Evolutionary conservation across 2,329 filamentous ascomycete genomes (phyloP), one percentile per base, ranked within the genome.

Genomic region (Paraphaeosphaeria minitans): DNA sequence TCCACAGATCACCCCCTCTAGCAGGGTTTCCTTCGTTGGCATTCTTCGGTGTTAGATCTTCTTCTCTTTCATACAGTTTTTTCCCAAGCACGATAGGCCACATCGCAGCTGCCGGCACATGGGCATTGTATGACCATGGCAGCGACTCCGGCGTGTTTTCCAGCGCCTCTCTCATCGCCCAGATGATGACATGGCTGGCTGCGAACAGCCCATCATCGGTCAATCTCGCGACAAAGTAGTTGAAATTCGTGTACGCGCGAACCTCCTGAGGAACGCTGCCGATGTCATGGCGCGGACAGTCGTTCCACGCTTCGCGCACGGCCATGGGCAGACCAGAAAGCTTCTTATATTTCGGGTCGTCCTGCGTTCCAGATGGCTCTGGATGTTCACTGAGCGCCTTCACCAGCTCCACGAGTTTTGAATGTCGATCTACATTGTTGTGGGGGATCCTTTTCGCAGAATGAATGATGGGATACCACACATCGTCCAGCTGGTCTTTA

Each of bases 401-500:
- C 31, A 75, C 41, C 10, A 76, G 51, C 9, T 63, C 56, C 49
- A 67, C 47, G 10, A 75, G 60, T 45, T 62, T 64, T 12, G 57
- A 35, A 33, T 71, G 70, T 1, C 42, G 22, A 16, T 59, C 42
- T 9, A 48, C 13, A 2, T 66, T 35, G 3, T 51, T 57, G 56
- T 62, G 73, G 1, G 66, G 46, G 7, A 65, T 67, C 2, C 67
- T 61, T 55, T 66, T 70, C 31, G 72, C 66, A 1, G 70, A 65
- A 49, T 76, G 73, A 9, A 75, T 64, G 50, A 75, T 56, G 53
- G 68, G 71, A 57, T 71, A 71, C 68, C 69, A 74, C 2, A 75
- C 55, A 33, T 72, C 68, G 37, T 45, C 48, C 65, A 69, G 52
- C 37, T 66, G 27, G 6, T 68, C 60, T 16, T 66, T 63, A 46